Percentiles rank a stretch among this genome's conserved stretches.
These are phyloP conservation scores for Acanthochlamys bracteata DNA, from an alignment of 106 monocot species.

Conservation along the genomic window DNA sequence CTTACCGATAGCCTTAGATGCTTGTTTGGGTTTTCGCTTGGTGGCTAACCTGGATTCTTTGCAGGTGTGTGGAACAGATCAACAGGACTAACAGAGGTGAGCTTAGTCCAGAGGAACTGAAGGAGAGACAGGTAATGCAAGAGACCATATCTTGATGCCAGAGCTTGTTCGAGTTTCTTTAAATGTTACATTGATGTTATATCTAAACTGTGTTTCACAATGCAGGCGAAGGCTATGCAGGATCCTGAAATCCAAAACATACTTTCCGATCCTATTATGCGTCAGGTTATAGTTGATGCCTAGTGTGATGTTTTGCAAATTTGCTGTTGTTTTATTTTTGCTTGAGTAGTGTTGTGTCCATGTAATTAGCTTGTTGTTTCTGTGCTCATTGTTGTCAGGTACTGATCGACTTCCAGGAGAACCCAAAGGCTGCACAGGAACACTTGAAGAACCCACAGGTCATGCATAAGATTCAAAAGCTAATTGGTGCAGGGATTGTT, in stretches of 20 bases:
- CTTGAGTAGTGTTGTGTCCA: neutral
- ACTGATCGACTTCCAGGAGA: constrained; percentile 76
- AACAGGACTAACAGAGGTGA: constrained; percentile 91
- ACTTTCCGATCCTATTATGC: constrained; percentile 81
- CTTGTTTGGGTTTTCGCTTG: neutral
- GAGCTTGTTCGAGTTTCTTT: neutral
- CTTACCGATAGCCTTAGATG: neutral
- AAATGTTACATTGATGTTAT: neutral
- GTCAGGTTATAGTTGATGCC: constrained; percentile 36
- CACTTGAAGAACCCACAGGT: constrained; percentile 85
- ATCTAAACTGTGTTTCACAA: neutral
- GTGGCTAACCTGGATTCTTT: neutral
- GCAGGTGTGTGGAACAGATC: constrained; percentile 88
- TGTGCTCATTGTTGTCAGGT: constrained; percentile 22
- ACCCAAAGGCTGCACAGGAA: constrained; percentile 55
- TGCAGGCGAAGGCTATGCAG: constrained; percentile 79
- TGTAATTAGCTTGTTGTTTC: neutral
- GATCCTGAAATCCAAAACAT: constrained; percentile 88
- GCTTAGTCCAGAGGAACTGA: constrained; percentile 76
- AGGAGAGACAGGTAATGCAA: constrained; percentile 79
- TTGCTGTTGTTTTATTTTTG: constrained; percentile 26
- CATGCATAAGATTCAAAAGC: constrained; percentile 86
- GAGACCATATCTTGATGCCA: neutral
- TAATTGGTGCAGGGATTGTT: constrained; percentile 76
- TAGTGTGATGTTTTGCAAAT: constrained; percentile 19